phyloP scores from a whole-genome alignment of 2,329 filamentous ascomycete genomes.

The Chrysosporium keratinophilum region DNA sequence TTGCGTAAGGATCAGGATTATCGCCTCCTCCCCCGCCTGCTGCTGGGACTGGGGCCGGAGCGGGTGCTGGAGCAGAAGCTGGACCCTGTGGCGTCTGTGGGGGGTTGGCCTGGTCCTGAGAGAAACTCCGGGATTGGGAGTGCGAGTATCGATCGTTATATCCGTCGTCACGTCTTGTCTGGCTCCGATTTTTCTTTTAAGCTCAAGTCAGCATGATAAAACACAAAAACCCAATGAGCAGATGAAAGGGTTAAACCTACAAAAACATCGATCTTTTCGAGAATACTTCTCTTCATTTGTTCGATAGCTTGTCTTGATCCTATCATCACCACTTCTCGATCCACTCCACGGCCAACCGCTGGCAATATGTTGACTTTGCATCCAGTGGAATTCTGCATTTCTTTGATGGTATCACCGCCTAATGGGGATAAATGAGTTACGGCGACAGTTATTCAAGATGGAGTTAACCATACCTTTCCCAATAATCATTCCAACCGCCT shows the following conservation, averaged over 20 bases:
- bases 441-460: not conserved
- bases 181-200: constrained; percentile 31
- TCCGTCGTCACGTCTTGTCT: constrained; percentile 24
- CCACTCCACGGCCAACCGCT: constrained; percentile 64
- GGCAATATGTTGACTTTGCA: constrained; percentile 91
- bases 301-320: constrained; percentile 67
- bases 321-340: constrained; percentile 78
- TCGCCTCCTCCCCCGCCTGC: constrained; percentile 30
- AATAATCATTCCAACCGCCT: constrained; percentile 93
- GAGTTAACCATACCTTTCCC: constrained; percentile 54
- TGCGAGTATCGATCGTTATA: constrained; percentile 38
- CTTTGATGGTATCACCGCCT: constrained; percentile 83
- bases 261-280: constrained; percentile 84
- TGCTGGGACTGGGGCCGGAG: constrained; percentile 17
- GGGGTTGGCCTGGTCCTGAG: constrained; percentile 22
- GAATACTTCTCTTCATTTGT: constrained; percentile 71
- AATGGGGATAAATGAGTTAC: constrained; percentile 17
- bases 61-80: constrained; percentile 30
- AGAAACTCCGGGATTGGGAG: constrained; percentile 26
- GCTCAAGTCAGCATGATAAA: constrained; percentile 17
- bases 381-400: constrained; percentile 77
- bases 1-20: constrained; percentile 59
- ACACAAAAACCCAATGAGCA: not conserved
- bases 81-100: constrained; percentile 27
- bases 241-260: constrained; percentile 45